Base-by-base conservation (phyloP, 2,329 filamentous ascomycete species). In the Onygena corvina region DNA sequence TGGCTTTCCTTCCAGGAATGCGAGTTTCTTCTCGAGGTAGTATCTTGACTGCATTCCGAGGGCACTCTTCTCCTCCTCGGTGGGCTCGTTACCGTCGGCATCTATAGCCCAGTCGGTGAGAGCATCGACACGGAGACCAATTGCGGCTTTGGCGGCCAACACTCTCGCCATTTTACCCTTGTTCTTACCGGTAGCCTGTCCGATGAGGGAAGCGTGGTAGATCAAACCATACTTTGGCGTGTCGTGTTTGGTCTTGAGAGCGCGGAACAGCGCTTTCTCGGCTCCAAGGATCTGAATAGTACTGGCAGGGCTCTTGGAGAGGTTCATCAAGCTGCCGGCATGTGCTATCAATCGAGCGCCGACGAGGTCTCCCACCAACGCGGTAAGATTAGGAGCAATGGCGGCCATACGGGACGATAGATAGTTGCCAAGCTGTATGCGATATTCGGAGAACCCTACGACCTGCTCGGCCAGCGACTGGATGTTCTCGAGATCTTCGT, bases 141-240 rank as follows among this genome's bases (percentile, higher is more conserved):
- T 79, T 21, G 92, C 87, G 42, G 90, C 82, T 76, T 96, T 96
- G 58, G 90, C 84, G 45, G 92, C 85, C 53, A 98, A 78, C 75
- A 94, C 88, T 77, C 92, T 86, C 35, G 92, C 92, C 63, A 98
- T 94, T 76, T 98, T 98, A 61, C 92, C 92, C 82, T 98, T 98
- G 76, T 96, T 96, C 75, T 87, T 90, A 61, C 92, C 92, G 16
- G 86, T 94, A 25, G 92, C 92, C 72, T 98, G 92, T 38, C 92
- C 93, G 57, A 98, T 93, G 40, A 98, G 79, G 23, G 86, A 92
- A 45, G 86, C 84, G 69, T 94, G 85, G 72, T 92, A 93, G 66
- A 93, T 86, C 56, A 94, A 77, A 77, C 92, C 92, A 62, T 96
- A 98, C 71, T 96, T 98, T 64, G 92, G 92, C 33, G 92, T 98